phyloP scores from a whole-genome alignment of 2,329 filamentous ascomycete species.

The Exophiala calicioides region DNA sequence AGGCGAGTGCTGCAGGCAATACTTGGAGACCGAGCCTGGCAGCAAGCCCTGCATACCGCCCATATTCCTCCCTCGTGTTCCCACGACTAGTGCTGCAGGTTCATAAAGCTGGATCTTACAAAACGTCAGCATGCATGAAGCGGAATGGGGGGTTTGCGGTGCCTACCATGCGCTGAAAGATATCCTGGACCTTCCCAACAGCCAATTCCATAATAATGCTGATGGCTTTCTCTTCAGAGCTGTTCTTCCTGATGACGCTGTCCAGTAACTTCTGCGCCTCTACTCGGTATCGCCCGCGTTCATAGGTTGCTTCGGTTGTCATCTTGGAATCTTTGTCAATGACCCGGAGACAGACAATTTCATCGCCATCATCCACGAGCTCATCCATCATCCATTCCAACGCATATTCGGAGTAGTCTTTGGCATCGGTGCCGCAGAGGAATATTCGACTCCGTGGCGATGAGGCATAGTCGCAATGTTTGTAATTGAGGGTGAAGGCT shows the following conservation, averaged over 20 bases:
- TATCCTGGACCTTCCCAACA: conserved; percentile 84
- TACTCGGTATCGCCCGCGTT: conserved; percentile 70
- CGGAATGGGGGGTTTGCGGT: conserved; percentile 1
- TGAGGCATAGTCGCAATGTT: conserved; percentile 82
- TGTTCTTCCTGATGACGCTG: conserved; percentile 76
- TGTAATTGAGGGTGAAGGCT: conserved; percentile 79
- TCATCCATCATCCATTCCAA: conserved; percentile 91
- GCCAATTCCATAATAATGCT: conserved; percentile 84
- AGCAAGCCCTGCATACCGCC: conserved; percentile 84
- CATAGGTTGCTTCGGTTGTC: conserved; percentile 60
- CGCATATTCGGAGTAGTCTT: conserved; percentile 88
- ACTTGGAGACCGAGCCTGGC: conserved; percentile 88
- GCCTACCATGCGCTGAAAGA: conserved; percentile 81
- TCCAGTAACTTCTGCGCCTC: conserved; percentile 75
- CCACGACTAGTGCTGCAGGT: conserved; percentile 86
- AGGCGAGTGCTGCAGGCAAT: conserved; percentile 89
- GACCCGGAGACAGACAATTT: conserved; percentile 86
- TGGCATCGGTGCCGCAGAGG: conserved; percentile 86
- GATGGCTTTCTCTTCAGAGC: conserved; percentile 74
- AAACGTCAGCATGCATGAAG: conserved; percentile 20
- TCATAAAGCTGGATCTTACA: conserved; percentile 84
- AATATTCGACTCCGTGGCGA: conserved; percentile 82
- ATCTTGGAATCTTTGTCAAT: conserved; percentile 79
- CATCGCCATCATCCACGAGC: conserved; percentile 88
- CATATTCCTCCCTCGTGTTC: conserved; percentile 79